These are phyloP conservation scores for Candida tetrigidarum DNA, from an alignment of 1,139 yeast species.

Conservation along the genomic window DNA sequence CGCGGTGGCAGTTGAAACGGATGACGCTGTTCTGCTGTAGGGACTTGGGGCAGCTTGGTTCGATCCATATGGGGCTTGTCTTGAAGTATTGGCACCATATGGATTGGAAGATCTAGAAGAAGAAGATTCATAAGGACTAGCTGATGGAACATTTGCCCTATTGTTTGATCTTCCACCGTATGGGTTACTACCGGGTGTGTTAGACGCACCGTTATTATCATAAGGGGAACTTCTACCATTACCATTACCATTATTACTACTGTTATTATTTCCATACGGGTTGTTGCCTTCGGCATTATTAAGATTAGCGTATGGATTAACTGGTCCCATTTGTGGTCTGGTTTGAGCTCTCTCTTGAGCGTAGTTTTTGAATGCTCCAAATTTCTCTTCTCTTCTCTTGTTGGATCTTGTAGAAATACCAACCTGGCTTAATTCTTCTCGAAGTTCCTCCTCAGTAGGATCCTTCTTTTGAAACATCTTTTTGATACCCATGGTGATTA, in stretches of 20 bases:
- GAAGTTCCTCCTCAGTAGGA: constrained; percentile 59
- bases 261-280: constrained; percentile 28
- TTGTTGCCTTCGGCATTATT: constrained; percentile 22
- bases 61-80: constrained; percentile 1
- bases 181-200: constrained; percentile 14
- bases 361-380: constrained; percentile 66
- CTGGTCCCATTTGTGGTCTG: constrained; percentile 52
- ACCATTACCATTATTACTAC: constrained; percentile 2
- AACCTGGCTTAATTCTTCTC: constrained; percentile 51
- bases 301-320: constrained; percentile 47
- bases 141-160: background rate
- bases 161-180: constrained; percentile 12
- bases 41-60: background rate
- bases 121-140: constrained; percentile 1
- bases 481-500: constrained; percentile 48
- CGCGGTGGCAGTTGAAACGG: background rate
- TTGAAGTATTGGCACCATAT: background rate
- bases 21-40: background rate
- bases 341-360: constrained; percentile 52
- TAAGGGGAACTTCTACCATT: background rate
- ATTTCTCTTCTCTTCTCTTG: constrained; percentile 51
- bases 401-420: constrained; percentile 55
- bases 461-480: constrained; percentile 66
- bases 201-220: background rate
- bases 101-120: constrained; percentile 1